Percentiles rank a stretch among this genome's conserved stretches.
phyloP scores from a whole-genome alignment of 2,329 filamentous ascomycete genomes.

The Fusarium sp. region DNA sequence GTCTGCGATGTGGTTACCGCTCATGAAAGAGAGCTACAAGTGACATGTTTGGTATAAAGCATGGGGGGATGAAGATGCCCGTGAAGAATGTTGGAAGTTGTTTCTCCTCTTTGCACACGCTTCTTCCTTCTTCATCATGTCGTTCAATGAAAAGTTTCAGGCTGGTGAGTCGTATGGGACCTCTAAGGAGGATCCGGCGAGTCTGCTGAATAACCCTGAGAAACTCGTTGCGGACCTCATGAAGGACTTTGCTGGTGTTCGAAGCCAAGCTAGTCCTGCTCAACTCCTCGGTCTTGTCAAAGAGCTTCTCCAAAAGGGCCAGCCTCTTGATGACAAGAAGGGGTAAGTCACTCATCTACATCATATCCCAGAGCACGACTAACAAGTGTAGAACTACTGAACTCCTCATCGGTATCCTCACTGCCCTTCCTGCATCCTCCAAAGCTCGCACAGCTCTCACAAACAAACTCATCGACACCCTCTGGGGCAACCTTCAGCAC shows the following conservation, averaged over 20 bases:
- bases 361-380: background rate
- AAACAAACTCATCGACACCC: slow-evolving; percentile 60
- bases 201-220: slow-evolving; percentile 47
- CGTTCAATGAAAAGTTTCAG: slow-evolving; percentile 51
- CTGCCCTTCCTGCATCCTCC: slow-evolving; percentile 50
- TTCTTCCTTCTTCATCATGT: slow-evolving; percentile 40
- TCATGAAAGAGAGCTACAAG: background rate
- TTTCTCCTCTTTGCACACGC: background rate
- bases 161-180: slow-evolving; percentile 52
- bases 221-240: slow-evolving; percentile 49
- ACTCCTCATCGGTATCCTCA: slow-evolving; percentile 53
- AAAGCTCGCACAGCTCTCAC: slow-evolving; percentile 53
- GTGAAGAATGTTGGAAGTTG: background rate
- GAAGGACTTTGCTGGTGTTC: slow-evolving; percentile 46
- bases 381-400: slow-evolving; percentile 51
- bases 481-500: slow-evolving; percentile 66
- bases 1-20: background rate
- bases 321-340: slow-evolving; percentile 68
- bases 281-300: slow-evolving; percentile 49
- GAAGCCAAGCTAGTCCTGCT: slow-evolving; percentile 41
- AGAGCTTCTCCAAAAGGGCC: slow-evolving; percentile 53
- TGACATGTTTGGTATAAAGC: slow-evolving; percentile 22
- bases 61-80: background rate
- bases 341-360: slow-evolving; percentile 41
- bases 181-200: slow-evolving; percentile 34